Conservation (phyloP, 495 filamentous ascomycete genomes). For the Aspergillus taichungensis region DNA sequence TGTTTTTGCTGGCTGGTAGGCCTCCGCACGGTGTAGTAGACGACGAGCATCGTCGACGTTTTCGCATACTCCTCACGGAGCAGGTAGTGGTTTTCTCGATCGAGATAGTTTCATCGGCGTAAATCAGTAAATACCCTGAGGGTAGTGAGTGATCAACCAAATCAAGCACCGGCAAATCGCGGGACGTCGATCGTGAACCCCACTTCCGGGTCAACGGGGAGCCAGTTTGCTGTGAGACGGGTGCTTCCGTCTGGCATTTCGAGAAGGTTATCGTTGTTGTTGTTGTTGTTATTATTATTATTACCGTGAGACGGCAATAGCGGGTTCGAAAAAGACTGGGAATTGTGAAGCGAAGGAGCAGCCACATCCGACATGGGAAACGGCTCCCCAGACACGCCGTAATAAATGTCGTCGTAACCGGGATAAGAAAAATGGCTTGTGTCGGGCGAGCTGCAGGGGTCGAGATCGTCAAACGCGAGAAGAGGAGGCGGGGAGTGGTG, state of each 20-base stretch:
- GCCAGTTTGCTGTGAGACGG: slow-evolving; percentile 28
- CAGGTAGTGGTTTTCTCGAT: not conserved
- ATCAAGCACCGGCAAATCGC: not conserved
- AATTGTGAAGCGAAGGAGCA: too few relatives aligned
- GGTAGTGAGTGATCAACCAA: too few relatives aligned
- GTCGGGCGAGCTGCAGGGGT: slow-evolving; percentile 20
- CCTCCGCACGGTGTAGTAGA: too few relatives aligned
- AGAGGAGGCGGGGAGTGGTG: slow-evolving; percentile 2
- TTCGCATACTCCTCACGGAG: too few relatives aligned
- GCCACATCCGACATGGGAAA: too few relatives aligned
- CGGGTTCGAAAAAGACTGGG: too few relatives aligned
- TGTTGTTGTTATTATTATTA: not conserved
- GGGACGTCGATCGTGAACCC: slow-evolving; percentile 24
- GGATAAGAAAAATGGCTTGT: slow-evolving; percentile 13
- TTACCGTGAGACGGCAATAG: not conserved
- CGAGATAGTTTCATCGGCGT: not conserved
- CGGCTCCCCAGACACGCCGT: slow-evolving; percentile 3
- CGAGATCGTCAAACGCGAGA: slow-evolving; percentile 1
- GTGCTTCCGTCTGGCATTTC: slow-evolving; percentile 34
- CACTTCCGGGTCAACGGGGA: slow-evolving; percentile 28
- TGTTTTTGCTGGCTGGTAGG: too few relatives aligned
- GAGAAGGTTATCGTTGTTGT: slow-evolving; percentile 9
- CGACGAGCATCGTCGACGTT: too few relatives aligned
- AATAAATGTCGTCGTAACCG: slow-evolving; percentile 17
- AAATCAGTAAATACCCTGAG: too few relatives aligned